Percentiles rank a stretch among this genome's conserved stretches.
phyloP scores from a whole-genome alignment of 768 basidiomycete species.

The Galerina marginata region DNA sequence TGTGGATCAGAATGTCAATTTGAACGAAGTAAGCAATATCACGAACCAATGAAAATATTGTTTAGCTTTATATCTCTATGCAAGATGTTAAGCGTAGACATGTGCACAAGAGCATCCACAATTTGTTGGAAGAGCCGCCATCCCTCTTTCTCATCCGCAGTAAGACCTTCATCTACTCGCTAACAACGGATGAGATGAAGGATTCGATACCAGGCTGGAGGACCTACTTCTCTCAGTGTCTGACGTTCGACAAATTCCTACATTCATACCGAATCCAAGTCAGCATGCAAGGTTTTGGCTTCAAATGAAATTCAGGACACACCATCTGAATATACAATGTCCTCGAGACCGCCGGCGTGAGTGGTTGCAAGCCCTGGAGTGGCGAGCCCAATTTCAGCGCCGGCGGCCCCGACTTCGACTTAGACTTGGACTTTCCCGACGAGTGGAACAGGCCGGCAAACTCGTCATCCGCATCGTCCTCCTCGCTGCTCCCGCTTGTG shows the following conservation, averaged over 20 bases:
- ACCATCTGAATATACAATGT: constrained; percentile 97
- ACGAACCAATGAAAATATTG: constrained; percentile 89
- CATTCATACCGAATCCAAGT: neutral
- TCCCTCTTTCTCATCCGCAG: constrained; percentile 70
- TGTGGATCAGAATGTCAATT: neutral
- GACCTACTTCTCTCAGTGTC: constrained; percentile 81
- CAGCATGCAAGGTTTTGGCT: neutral
- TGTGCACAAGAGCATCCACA: constrained; percentile 87
- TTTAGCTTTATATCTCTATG: constrained; percentile 92
- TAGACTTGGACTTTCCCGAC: constrained; percentile 4
- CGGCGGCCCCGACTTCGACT: constrained; percentile 14
- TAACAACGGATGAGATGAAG: constrained; percentile 27
- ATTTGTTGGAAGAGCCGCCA: constrained; percentile 93
- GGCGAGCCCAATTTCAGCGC: constrained; percentile 21
- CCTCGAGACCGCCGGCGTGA: constrained; percentile 43
- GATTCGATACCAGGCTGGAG: neutral
- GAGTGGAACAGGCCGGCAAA: constrained; percentile 32
- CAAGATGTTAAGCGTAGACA: constrained; percentile 86
- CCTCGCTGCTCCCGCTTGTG: constrained; percentile 47
- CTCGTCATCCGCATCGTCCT: constrained; percentile 51
- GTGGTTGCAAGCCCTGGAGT: too few relatives aligned
- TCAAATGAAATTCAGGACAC: constrained; percentile 13
- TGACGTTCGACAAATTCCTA: constrained; percentile 92
- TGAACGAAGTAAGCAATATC: neutral
- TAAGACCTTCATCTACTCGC: constrained; percentile 80